Percentiles rank a stretch among this genome's conserved stretches.
These are phyloP conservation scores for Pezicula neosporulosa DNA, from an alignment of 2,329 filamentous ascomycete species.

Conservation along the genomic window DNA sequence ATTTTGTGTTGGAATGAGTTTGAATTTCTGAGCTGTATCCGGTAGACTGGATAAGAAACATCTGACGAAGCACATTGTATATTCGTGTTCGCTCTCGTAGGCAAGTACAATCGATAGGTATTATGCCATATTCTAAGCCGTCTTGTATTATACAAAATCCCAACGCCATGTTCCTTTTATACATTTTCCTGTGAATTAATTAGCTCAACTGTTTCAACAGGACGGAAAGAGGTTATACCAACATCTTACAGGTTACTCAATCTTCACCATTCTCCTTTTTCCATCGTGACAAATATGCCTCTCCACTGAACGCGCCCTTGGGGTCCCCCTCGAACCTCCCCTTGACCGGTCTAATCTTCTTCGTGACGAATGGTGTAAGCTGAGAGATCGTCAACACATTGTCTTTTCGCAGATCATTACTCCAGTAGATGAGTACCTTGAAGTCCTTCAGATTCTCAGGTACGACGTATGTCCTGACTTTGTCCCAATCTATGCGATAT, in stretches of 20 bases:
- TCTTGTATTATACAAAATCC: neutral
- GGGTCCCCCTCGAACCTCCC: conserved; percentile 50
- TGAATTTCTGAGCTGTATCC: too few species aligned
- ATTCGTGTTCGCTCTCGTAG: too few species aligned
- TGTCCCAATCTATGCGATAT: conserved; percentile 79
- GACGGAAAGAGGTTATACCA: neutral
- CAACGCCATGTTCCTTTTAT: conserved; percentile 10
- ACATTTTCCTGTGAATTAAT: neutral
- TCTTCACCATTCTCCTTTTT: conserved; percentile 60
- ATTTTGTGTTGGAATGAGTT: too few species aligned
- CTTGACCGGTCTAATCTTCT: conserved; percentile 47
- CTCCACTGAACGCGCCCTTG: conserved; percentile 57
- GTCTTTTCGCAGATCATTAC: neutral
- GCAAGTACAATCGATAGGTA: too few species aligned
- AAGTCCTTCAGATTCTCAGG: conserved; percentile 67
- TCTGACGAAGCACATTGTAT: too few species aligned
- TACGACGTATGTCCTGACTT: conserved; percentile 87
- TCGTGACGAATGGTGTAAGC: conserved; percentile 78
- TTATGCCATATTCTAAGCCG: too few species aligned
- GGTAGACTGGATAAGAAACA: too few species aligned
- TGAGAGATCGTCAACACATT: conserved; percentile 33
- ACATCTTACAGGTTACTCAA: conserved; percentile 17
- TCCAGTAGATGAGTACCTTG: conserved; percentile 51
- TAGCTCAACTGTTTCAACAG: neutral
- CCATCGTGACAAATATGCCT: conserved; percentile 62